A percentile compares a stretch with the other conserved stretches of the same genome.
These are phyloP conservation scores for Fraxinus quadrangulata DNA, from an alignment of 257 asterid genomes.

Conservation along the genomic window DNA sequence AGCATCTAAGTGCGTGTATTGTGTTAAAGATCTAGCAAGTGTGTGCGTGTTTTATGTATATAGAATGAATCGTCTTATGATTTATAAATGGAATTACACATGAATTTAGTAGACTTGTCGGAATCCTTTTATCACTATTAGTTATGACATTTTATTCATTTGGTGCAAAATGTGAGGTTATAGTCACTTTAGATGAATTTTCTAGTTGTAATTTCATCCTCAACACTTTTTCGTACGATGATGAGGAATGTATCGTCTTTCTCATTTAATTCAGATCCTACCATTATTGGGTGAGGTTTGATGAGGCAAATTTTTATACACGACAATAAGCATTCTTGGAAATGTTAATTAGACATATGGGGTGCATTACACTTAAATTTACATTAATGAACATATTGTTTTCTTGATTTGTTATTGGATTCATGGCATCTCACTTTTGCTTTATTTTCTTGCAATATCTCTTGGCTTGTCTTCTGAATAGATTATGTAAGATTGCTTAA, in stretches of 20 bases:
- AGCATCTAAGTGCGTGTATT: too few species aligned
- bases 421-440: neutral
- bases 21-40: too few species aligned
- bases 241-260: neutral
- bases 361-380: neutral
- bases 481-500: neutral
- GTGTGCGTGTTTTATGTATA: too few species aligned
- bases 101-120: neutral
- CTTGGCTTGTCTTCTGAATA: neutral
- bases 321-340: too few species aligned
- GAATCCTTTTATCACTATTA: neutral
- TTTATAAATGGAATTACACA: neutral
- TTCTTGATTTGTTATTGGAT: neutral
- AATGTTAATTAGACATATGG: too few species aligned
- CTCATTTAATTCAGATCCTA: neutral
- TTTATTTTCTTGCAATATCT: neutral
- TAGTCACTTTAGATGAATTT: neutral
- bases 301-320: too few species aligned
- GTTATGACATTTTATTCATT: neutral
- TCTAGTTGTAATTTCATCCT: neutral
- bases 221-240: neutral
- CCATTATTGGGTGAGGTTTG: neutral
- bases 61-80: neutral
- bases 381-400: neutral
- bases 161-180: neutral